Percentiles rank a stretch among this genome's conserved stretches.
phyloP scores from a whole-genome alignment of 2,329 filamentous ascomycete genomes.

The Fusarium oxysporum region DNA sequence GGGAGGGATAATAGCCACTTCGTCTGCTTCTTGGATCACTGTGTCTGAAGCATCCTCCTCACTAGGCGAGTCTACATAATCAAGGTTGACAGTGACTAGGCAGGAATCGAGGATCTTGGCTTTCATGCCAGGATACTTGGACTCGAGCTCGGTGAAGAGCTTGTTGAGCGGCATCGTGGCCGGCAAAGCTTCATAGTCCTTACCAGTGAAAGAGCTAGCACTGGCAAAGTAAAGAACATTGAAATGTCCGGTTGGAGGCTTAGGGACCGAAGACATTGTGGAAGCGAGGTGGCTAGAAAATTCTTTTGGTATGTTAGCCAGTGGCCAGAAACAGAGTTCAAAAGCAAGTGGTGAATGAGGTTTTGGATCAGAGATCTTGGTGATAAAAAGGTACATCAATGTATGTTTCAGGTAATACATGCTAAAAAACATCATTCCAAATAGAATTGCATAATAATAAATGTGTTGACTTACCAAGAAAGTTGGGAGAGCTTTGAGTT shows the following conservation, averaged over 20 bases:
- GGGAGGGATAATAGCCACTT: constrained; percentile 88
- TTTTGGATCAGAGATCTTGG: constrained; percentile 76
- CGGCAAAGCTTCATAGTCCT: constrained; percentile 71
- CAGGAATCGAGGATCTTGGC: constrained; percentile 76
- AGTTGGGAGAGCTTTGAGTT: constrained; percentile 20
- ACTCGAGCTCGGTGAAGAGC: constrained; percentile 76
- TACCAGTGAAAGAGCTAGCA: constrained; percentile 77
- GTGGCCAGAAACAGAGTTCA: background rate
- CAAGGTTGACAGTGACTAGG: constrained; percentile 82
- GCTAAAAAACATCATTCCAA: constrained; percentile 66
- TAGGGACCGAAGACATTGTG: constrained; percentile 54
- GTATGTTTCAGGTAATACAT: constrained; percentile 69
- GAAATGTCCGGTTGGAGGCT: constrained; percentile 74
- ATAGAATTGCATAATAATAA: background rate
- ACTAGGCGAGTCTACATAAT: constrained; percentile 78
- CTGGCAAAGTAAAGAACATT: constrained; percentile 85
- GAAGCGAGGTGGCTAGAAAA: background rate
- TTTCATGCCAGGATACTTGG: constrained; percentile 75
- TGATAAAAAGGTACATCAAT: constrained; percentile 71
- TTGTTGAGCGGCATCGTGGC: constrained; percentile 73
- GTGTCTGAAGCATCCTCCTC: constrained; percentile 54
- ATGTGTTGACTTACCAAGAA: constrained; percentile 50
- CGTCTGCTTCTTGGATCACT: constrained; percentile 77
- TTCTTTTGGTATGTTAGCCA: constrained; percentile 40
- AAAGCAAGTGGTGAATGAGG: constrained; percentile 20